phyloP scores from a whole-genome alignment of 2,329 filamentous ascomycete species.

The Epichloe typhina region DNA sequence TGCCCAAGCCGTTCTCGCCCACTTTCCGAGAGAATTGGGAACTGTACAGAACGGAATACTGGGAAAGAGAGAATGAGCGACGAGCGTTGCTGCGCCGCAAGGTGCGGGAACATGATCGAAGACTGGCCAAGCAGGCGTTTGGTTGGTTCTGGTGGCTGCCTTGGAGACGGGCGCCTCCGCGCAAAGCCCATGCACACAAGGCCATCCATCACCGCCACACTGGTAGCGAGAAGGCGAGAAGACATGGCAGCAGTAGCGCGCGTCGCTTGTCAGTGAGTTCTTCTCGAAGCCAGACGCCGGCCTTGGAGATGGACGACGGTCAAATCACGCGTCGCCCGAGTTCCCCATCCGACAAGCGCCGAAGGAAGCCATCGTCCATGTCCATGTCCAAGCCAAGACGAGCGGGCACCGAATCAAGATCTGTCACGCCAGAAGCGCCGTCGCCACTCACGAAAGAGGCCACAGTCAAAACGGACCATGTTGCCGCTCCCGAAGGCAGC shows the following conservation, averaged over 20 bases:
- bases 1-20: slow-evolving; percentile 89
- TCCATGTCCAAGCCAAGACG: slow-evolving; percentile 30
- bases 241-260: slow-evolving; percentile 37
- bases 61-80: slow-evolving; percentile 91
- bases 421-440: slow-evolving; percentile 40
- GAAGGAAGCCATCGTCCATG: slow-evolving; percentile 31
- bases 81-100: slow-evolving; percentile 59
- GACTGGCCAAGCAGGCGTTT: slow-evolving; percentile 53
- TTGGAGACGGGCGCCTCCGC: slow-evolving; percentile 34
- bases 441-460: slow-evolving; percentile 40
- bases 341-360: slow-evolving; percentile 35
- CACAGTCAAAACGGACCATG: slow-evolving; percentile 14
- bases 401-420: slow-evolving; percentile 33
- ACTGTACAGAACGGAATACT: slow-evolving; percentile 84
- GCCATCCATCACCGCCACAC: slow-evolving; percentile 24
- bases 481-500: slow-evolving; percentile 10
- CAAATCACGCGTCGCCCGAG: slow-evolving; percentile 30
- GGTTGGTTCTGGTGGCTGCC: slow-evolving; percentile 82
- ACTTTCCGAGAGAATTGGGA: slow-evolving; percentile 97
- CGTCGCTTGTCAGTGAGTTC: slow-evolving; percentile 40
- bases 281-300: slow-evolving; percentile 35
- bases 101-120: slow-evolving; percentile 53
- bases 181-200: slow-evolving; percentile 21
- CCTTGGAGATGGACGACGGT: slow-evolving; percentile 32
- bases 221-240: slow-evolving; percentile 31